Evolutionary conservation across 805 yeast genomes (phyloP).

Genomic region (Saccharomycopsis oosterbeekiorum): DNA sequence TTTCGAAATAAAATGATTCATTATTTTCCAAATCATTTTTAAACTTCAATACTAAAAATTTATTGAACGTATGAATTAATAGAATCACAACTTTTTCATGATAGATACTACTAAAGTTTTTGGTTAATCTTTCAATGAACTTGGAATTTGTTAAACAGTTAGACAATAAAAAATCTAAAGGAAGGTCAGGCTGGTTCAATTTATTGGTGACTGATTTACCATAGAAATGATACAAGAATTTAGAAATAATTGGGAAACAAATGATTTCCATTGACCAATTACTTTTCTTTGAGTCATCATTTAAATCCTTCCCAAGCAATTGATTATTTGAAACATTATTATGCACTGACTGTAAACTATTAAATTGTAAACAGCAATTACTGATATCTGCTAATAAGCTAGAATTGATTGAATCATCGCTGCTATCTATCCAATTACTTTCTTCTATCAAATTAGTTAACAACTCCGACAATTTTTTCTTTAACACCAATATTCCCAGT

Average conservation of each 20-base stretch:
- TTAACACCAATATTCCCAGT: slow-evolving; percentile 1
- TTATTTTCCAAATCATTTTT: slow-evolving; percentile 13
- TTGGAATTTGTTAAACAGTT: slow-evolving; percentile 7
- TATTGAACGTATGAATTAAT: slow-evolving; percentile 12
- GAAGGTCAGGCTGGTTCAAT: slow-evolving; percentile 16
- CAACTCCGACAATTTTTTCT: background rate
- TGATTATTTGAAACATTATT: too few species aligned
- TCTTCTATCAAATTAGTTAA: slow-evolving; percentile 11
- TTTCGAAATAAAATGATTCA: slow-evolving; percentile 6
- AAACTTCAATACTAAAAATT: slow-evolving; percentile 14
- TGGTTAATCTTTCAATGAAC: slow-evolving; percentile 3
- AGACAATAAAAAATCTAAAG: slow-evolving; percentile 12
- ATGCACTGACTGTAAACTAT: slow-evolving; percentile 1
- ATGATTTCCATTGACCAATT: slow-evolving; percentile 13
- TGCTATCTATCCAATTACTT: slow-evolving; percentile 8
- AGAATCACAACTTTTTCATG: background rate
- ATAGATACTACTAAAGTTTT: background rate
- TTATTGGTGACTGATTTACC: slow-evolving; percentile 18
- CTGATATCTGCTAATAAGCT: slow-evolving; percentile 3
- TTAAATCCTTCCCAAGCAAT: background rate
- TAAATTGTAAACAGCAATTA: slow-evolving; percentile 11
- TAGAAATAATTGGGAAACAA: slow-evolving; percentile 13
- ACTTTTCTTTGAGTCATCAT: background rate
- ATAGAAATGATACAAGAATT: slow-evolving; percentile 17
- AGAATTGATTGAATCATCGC: background rate